Evolutionary conservation across 768 basidiomycete genomes (phyloP).

Genomic region (Serendipita sp.): DNA sequence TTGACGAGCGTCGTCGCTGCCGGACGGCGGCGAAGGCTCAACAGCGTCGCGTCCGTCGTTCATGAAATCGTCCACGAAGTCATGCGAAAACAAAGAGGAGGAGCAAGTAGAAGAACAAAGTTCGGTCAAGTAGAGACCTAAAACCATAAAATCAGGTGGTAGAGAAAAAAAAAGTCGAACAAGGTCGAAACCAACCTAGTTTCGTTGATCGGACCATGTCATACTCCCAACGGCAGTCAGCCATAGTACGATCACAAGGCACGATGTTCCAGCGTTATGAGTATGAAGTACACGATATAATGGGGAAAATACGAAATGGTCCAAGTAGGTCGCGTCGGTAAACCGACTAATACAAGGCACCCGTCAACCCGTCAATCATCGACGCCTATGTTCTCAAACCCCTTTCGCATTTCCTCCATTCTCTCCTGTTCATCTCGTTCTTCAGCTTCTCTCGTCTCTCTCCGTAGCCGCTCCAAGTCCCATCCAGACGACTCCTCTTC

Average conservation of each 20-base stretch:
- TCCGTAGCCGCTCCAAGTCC: conserved; percentile 42
- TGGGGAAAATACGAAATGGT: not conserved
- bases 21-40: too few relatives aligned
- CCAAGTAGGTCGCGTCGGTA: not conserved
- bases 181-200: too few relatives aligned
- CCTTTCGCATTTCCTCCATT: not conserved
- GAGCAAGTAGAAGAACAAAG: too few relatives aligned
- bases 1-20: too few relatives aligned
- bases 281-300: not conserved
- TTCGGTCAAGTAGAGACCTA: too few relatives aligned
- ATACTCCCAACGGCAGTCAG: too few relatives aligned
- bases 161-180: too few relatives aligned
- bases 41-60: too few relatives aligned
- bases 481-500: conserved; percentile 23
- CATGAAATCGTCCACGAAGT: too few relatives aligned
- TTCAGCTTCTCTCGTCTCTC: conserved; percentile 38
- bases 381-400: not conserved
- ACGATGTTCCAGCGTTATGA: not conserved
- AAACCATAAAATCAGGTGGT: too few relatives aligned
- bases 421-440: conserved; percentile 21
- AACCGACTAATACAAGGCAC: not conserved
- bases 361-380: not conserved
- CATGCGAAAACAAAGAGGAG: too few relatives aligned
- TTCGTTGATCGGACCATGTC: too few relatives aligned
- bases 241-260: not conserved